These are phyloP conservation scores for Solanum appendiculatum DNA, from an alignment of 257 asterid species.

Conservation along the genomic window DNA sequence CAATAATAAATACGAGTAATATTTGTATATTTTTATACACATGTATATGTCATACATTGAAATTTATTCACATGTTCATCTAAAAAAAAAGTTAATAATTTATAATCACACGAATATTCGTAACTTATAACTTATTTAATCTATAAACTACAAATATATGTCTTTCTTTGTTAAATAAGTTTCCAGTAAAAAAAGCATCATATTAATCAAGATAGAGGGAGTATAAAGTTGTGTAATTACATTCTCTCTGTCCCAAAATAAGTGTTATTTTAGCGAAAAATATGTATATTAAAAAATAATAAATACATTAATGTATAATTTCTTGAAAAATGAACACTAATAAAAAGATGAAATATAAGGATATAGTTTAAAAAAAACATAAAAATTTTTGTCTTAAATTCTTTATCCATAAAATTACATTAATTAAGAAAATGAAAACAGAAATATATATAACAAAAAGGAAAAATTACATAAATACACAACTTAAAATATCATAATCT, in stretches of 20 bases:
- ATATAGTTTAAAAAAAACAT: neutral
- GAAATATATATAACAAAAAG: neutral
- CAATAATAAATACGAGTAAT: neutral
- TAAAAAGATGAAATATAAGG: too few species aligned
- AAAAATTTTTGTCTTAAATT: too few species aligned
- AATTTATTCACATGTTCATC: neutral
- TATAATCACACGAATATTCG: neutral
- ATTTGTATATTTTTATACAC: neutral
- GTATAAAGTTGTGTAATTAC: neutral
- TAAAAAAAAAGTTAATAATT: neutral
- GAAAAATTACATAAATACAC: too few species aligned
- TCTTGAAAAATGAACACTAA: neutral
- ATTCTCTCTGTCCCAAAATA: neutral
- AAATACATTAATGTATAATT: too few species aligned
- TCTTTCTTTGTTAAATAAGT: neutral
- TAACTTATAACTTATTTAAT: too few species aligned
- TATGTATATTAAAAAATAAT: too few species aligned
- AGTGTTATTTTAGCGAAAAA: neutral
- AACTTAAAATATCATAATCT: too few species aligned
- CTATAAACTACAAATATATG: neutral
- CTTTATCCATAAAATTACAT: neutral
- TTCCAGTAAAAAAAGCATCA: neutral
- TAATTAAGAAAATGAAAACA: neutral
- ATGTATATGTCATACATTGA: neutral
- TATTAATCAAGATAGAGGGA: neutral